Evolutionary conservation across 1,284 basidiomycete species (phyloP).

Genomic region (Xerocomus amazonicus): DNA sequence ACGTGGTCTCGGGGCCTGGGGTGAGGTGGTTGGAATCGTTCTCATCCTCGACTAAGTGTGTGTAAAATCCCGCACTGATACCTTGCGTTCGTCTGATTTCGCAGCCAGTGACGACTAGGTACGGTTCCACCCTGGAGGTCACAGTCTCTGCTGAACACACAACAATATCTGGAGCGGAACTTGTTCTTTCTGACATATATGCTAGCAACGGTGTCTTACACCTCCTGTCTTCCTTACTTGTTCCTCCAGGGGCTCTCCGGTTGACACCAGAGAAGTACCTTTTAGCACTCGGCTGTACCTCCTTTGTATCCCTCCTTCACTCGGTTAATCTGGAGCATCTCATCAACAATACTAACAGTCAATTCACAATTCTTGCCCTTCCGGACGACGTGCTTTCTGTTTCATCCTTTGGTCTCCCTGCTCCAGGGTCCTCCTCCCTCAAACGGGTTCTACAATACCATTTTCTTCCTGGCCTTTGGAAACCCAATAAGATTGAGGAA

Average conservation of each 20-base stretch:
- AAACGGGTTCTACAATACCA: slow-evolving; percentile 76
- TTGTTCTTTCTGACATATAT: slow-evolving; percentile 77
- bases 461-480: slow-evolving; percentile 78
- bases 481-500: slow-evolving; percentile 64
- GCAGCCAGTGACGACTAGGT: slow-evolving; percentile 61
- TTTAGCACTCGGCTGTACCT: slow-evolving; percentile 84
- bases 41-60: slow-evolving; percentile 50
- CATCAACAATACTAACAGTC: slow-evolving; percentile 70
- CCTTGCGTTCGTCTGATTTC: slow-evolving; percentile 15
- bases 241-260: slow-evolving; percentile 73
- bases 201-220: slow-evolving; percentile 96
- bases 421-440: slow-evolving; percentile 63
- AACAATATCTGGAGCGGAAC: slow-evolving; percentile 60
- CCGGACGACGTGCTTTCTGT: slow-evolving; percentile 79
- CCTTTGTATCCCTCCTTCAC: slow-evolving; percentile 86
- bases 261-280: slow-evolving; percentile 93
- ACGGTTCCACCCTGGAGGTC: slow-evolving; percentile 67
- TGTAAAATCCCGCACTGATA: slow-evolving; percentile 29
- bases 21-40: slow-evolving; percentile 69
- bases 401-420: slow-evolving; percentile 55
- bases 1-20: slow-evolving; percentile 54
- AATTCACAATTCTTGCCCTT: slow-evolving; percentile 86
- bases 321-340: slow-evolving; percentile 75
- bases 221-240: slow-evolving; percentile 78
- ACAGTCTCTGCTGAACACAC: slow-evolving; percentile 50